Conservation (phyloP, 2,329 filamentous ascomycete genomes). For the Bipolaris gigantea region DNA sequence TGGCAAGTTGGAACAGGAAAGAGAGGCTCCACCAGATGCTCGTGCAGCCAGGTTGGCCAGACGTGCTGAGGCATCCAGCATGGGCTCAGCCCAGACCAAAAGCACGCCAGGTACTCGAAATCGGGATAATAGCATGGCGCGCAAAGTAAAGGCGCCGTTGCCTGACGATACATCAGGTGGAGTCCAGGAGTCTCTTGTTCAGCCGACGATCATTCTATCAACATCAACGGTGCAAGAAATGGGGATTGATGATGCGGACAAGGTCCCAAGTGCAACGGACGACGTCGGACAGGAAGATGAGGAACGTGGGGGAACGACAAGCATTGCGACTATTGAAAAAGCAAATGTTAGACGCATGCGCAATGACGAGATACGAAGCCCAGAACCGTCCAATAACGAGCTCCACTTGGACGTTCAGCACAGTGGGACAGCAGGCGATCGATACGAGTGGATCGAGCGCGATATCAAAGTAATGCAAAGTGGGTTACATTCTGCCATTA, state of each 20-base stretch:
- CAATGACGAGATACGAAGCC: conserved; percentile 1
- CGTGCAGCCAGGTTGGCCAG: conserved; percentile 11
- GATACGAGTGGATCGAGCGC: not conserved
- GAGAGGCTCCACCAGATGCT: conserved; percentile 3
- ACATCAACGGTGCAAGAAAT: not conserved
- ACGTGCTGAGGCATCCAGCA: conserved; percentile 4
- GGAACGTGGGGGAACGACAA: conserved; percentile 1
- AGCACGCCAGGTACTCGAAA: not conserved
- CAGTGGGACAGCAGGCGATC: conserved; percentile 1
- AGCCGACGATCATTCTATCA: not conserved
- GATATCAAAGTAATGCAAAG: not conserved
- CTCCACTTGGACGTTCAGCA: conserved; percentile 1
- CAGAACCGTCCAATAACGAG: not conserved
- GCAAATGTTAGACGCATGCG: not conserved
- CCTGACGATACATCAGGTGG: not conserved
- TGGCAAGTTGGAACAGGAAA: not conserved
- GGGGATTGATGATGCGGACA: not conserved
- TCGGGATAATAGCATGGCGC: not conserved
- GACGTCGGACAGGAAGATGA: not conserved
- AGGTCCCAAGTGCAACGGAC: not conserved
- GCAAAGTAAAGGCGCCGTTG: not conserved
- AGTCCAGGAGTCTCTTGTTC: not conserved
- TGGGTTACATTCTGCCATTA: not conserved
- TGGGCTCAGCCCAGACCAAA: not conserved
- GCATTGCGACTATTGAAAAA: conserved; percentile 5